Percentiles rank a stretch among this genome's conserved stretches.
phyloP scores from a whole-genome alignment of 1,139 yeast genomes.

The Candida dubliniensis region DNA sequence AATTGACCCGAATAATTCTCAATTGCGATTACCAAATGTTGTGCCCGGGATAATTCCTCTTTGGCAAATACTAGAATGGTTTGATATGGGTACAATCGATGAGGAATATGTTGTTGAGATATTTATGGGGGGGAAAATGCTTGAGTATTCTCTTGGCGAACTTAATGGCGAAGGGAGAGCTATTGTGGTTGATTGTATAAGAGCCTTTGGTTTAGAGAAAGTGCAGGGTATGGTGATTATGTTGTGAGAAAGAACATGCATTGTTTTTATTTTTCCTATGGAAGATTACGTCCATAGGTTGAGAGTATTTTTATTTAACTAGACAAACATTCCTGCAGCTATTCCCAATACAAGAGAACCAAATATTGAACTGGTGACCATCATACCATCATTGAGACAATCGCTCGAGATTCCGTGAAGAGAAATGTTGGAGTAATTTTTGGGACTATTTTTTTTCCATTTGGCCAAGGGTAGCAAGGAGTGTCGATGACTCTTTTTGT shows the following conservation, averaged over 20 bases:
- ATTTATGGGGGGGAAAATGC: constrained; percentile 15
- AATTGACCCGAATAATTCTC: constrained; percentile 3
- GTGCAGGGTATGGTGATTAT: constrained; percentile 22
- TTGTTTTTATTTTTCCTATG: constrained; percentile 1
- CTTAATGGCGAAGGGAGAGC: constrained; percentile 24
- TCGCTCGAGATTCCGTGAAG: constrained; percentile 13
- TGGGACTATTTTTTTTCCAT: constrained; percentile 5
- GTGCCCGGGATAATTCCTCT: constrained; percentile 55
- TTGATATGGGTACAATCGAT: constrained; percentile 21
- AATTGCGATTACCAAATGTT: constrained; percentile 36
- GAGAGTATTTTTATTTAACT: constrained; percentile 6
- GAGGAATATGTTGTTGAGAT: constrained; percentile 19
- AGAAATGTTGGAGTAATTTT: constrained; percentile 12
- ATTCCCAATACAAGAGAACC: constrained; percentile 8
- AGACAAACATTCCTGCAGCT: constrained; percentile 7
- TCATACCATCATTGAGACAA: constrained; percentile 10
- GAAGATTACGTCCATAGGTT: constrained; percentile 16
- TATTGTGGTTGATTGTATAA: constrained; percentile 36
- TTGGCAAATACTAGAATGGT: constrained; percentile 37
- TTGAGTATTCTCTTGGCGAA: constrained; percentile 19
- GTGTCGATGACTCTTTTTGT: constrained; percentile 3
- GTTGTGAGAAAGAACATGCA: constrained; percentile 1
- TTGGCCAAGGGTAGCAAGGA: neutral
- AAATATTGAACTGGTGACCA: constrained; percentile 3
- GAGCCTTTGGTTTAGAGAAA: constrained; percentile 39